Conservation (phyloP, 2,329 filamentous ascomycete genomes). For the Esteya vermicola region DNA sequence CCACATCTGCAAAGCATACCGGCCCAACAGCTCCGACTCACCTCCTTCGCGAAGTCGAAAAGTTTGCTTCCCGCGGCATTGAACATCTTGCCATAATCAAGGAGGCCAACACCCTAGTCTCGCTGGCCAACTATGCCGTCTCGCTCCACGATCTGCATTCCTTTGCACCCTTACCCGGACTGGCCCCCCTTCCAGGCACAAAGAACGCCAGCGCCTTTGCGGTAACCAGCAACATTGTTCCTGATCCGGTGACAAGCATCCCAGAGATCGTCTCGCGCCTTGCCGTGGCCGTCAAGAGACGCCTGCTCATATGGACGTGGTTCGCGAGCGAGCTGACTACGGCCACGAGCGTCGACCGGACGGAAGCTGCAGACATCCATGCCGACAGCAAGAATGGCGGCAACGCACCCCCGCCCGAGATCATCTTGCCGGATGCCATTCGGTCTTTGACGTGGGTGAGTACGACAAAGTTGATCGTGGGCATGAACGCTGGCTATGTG, state of each 20-base stretch:
- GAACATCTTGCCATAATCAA: constrained; percentile 94
- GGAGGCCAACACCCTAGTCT: constrained; percentile 82
- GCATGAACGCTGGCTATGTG: constrained; percentile 83
- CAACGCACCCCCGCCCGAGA: constrained; percentile 50
- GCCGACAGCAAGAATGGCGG: not conserved
- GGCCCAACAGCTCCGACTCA: constrained; percentile 47
- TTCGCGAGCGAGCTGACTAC: constrained; percentile 73
- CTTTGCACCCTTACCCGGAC: constrained; percentile 54
- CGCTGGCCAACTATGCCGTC: constrained; percentile 77
- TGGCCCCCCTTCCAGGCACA: constrained; percentile 61
- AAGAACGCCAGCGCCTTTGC: constrained; percentile 85
- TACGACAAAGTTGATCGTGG: constrained; percentile 73
- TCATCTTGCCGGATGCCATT: constrained; percentile 68
- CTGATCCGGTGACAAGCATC: constrained; percentile 73
- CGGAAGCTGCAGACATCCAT: not conserved
- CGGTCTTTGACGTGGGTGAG: constrained; percentile 86
- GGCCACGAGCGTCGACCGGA: too few species aligned
- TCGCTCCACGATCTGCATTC: constrained; percentile 80
- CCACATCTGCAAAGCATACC: constrained; percentile 1
- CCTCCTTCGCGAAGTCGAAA: constrained; percentile 80
- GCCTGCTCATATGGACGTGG: constrained; percentile 87
- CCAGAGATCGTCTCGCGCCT: constrained; percentile 85
- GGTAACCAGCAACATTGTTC: constrained; percentile 89
- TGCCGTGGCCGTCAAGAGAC: constrained; percentile 85
- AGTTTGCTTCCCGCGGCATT: constrained; percentile 78